Base-by-base conservation (phyloP, 192 early-diverging fungal genomes). In the Coemansia sp. region DNA sequence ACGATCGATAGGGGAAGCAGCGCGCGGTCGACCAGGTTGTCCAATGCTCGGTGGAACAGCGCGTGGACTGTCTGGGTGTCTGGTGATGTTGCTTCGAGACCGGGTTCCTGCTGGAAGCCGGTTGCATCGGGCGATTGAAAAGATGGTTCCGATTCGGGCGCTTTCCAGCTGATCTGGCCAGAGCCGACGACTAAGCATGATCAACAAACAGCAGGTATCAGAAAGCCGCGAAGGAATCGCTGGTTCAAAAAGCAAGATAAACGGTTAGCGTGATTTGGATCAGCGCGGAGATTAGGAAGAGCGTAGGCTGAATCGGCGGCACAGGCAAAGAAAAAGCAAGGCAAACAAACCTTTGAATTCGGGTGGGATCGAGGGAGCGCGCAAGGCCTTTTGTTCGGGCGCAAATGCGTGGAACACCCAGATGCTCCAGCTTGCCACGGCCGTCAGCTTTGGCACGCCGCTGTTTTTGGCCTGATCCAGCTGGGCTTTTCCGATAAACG, bases 1-100 rank as follows among this genome's bases (percentile, higher is more conserved):
- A 80, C 77, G 11, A 80, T 72, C 14, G 77, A 80, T 47, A 80
- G 39, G 19, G 68, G 68, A 30, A 74, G 60, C 29, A 80, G 58
- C 22, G 68, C 77, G 6, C 63, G 29, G 55, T 80, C 77, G 1
- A 80, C 65, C 24, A 80, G 29, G 39, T 80, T 80, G 36, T 74
- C 71, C 30, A 70, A 52, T 23, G 77, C 68, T 8, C 67, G 57
- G 45, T 67, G 32, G 46, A 80, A 69, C 45, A 80, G 23, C 0
- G 22, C 58, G 39, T 67, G 51, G 0, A 61, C 35, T 14, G 58
- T 56, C 47, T 52, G 18, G 28, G 52, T 46, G 29, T 24, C 23
- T 39, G 34, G 8, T 34, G 36, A 1, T 58, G 54, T 35, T 47
- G 19, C 3, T 47, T 14, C 46, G 46, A 4, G 4, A 47, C 11